phyloP scores from a whole-genome alignment of 257 asterid genomes.

The Ligustrum vulgare region DNA sequence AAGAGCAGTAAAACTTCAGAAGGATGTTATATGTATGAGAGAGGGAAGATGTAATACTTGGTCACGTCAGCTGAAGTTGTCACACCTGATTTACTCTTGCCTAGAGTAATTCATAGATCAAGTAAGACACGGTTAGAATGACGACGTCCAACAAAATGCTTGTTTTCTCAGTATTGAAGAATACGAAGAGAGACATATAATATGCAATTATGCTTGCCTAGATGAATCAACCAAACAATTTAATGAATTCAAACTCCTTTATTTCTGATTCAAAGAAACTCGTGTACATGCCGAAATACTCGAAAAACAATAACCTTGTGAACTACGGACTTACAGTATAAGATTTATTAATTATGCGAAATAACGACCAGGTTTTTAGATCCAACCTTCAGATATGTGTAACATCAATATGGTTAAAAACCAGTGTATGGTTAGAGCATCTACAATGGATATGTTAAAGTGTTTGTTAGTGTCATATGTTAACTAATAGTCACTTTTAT shows the following conservation, averaged over 20 bases:
- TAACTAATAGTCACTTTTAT: too few relatives aligned
- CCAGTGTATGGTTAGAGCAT: background rate
- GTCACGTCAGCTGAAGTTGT: conserved; percentile 76
- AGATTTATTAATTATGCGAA: background rate
- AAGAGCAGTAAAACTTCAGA: background rate
- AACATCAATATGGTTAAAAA: background rate
- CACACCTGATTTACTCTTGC: conserved; percentile 47
- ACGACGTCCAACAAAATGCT: background rate
- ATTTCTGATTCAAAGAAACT: background rate
- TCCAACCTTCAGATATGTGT: background rate
- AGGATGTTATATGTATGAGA: background rate
- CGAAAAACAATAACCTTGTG: background rate
- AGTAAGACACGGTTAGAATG: background rate
- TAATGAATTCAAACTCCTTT: background rate
- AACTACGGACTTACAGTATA: background rate
- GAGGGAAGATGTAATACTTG: conserved; percentile 54
- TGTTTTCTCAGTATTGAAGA: background rate
- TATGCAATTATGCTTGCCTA: background rate
- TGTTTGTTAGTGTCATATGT: too few relatives aligned
- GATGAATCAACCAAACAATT: background rate
- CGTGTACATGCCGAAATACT: background rate
- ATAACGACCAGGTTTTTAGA: background rate
- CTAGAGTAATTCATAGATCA: background rate
- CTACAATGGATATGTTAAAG: too few relatives aligned
- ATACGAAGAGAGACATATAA: background rate